A percentile compares a stretch with the other conserved stretches of the same genome.
phyloP scores from a whole-genome alignment of 2,329 filamentous ascomycete species.

The Verticillium dahliae region DNA sequence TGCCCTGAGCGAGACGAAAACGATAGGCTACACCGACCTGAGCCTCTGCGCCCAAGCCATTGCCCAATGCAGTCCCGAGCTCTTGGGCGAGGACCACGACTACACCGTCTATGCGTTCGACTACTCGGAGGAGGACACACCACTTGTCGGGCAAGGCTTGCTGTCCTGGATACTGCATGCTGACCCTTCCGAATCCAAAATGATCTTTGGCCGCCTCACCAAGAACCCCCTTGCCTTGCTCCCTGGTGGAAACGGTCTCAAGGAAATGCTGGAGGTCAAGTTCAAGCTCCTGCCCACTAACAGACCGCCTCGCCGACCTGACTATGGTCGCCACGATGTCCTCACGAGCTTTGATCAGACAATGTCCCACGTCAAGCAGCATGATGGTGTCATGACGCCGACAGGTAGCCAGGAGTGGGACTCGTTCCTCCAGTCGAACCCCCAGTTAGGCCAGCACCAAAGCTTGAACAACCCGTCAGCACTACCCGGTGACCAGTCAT shows the following conservation, averaged over 20 bases:
- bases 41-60: constrained; percentile 83
- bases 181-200: constrained; percentile 49
- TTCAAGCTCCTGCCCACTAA: constrained; percentile 76
- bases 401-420: constrained; percentile 72
- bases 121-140: constrained; percentile 90
- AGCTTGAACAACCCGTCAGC: neutral
- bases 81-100: constrained; percentile 67
- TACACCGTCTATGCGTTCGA: constrained; percentile 98
- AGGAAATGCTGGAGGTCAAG: constrained; percentile 89
- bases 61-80: constrained; percentile 72
- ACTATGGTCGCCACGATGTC: constrained; percentile 8
- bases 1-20: constrained; percentile 68
- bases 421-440: constrained; percentile 67
- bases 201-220: constrained; percentile 86
- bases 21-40: constrained; percentile 84
- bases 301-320: constrained; percentile 34
- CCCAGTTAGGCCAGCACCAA: constrained; percentile 32
- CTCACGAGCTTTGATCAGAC: constrained; percentile 7
- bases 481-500: constrained; percentile 5
- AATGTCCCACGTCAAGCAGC: constrained; percentile 11
- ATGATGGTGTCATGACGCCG: constrained; percentile 34
- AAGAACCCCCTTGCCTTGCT: constrained; percentile 82
- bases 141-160: constrained; percentile 92
- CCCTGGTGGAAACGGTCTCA: constrained; percentile 58
- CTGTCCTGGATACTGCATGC: constrained; percentile 67